phyloP scores from a whole-genome alignment of 768 basidiomycete genomes.

The Sarcomyxa edulis region DNA sequence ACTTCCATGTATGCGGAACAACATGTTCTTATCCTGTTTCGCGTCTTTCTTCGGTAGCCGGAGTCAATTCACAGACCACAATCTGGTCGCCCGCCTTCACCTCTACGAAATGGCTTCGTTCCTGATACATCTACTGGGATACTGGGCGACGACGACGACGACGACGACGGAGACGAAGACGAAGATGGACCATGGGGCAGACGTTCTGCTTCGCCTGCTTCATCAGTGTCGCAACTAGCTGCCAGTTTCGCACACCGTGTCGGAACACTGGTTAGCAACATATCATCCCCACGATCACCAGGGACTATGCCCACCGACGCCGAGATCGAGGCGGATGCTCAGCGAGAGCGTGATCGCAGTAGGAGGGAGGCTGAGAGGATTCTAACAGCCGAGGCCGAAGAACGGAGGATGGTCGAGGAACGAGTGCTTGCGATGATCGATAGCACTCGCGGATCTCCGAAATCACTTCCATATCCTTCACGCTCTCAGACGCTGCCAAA shows the following conservation, averaged over 20 bases:
- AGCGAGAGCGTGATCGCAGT: conserved; percentile 69
- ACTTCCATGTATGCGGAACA: neutral
- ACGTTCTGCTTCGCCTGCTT: conserved; percentile 54
- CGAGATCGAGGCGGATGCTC: conserved; percentile 78
- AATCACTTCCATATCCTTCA: conserved; percentile 49
- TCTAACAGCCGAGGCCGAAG: conserved; percentile 63
- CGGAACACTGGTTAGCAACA: conserved; percentile 57
- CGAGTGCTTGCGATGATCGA: conserved; percentile 74
- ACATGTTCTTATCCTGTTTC: neutral
- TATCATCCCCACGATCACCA: conserved; percentile 35
- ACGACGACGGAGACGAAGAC: conserved; percentile 37
- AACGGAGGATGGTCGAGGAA: conserved; percentile 65
- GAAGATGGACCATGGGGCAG: conserved; percentile 32
- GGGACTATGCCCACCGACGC: conserved; percentile 56
- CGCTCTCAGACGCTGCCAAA: conserved; percentile 51
- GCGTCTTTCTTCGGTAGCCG: conserved; percentile 1
- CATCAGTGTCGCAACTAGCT: conserved; percentile 72
- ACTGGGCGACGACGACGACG: conserved; percentile 21
- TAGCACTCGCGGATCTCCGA: conserved; percentile 19
- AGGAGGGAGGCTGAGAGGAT: conserved; percentile 77
- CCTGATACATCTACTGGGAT: conserved; percentile 55
- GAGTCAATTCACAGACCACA: conserved; percentile 29
- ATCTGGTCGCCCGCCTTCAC: conserved; percentile 60
- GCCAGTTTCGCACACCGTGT: conserved; percentile 72
- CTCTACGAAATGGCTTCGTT: conserved; percentile 60